phyloP scores from a whole-genome alignment of 345 rosid genomes.

The Rubroshorea leprosula region DNA sequence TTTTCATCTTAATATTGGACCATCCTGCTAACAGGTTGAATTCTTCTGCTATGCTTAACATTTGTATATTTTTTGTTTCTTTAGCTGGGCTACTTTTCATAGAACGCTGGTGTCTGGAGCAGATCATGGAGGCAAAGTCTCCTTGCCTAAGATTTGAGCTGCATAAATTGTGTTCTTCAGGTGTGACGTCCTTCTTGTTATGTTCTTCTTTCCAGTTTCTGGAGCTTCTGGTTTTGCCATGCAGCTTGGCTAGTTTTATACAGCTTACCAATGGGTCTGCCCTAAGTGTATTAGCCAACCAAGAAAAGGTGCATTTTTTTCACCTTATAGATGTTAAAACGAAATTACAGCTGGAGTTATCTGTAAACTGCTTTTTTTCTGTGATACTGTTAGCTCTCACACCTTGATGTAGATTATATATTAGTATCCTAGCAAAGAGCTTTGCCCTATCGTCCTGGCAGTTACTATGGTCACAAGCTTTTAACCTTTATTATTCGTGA shows the following conservation, averaged over 20 bases:
- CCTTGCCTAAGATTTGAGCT: not conserved
- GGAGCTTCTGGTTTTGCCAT: no score
- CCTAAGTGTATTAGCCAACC: not conserved
- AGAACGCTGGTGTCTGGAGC: not conserved
- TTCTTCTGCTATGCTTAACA: not conserved
- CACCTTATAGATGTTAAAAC: not conserved
- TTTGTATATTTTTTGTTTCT: not conserved
- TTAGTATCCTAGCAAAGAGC: not conserved
- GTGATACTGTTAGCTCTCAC: not conserved
- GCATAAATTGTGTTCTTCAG: not conserved
- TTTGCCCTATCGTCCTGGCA: not conserved
- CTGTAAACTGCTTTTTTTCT: not conserved
- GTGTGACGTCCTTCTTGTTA: not conserved
- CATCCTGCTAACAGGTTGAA: not conserved
- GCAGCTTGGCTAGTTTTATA: not conserved
- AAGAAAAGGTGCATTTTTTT: not conserved
- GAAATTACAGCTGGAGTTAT: not conserved
- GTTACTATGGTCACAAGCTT: not conserved
- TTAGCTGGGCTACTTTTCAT: not conserved
- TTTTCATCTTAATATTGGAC: conserved; percentile 6
- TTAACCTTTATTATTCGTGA: not conserved
- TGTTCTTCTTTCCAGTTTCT: not conserved
- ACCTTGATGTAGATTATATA: not conserved
- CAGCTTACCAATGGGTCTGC: not conserved
- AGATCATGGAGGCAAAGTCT: not conserved